Evolutionary conservation across 2,329 filamentous ascomycete genomes (phyloP).

Genomic region (Aureobasidium sp.): DNA sequence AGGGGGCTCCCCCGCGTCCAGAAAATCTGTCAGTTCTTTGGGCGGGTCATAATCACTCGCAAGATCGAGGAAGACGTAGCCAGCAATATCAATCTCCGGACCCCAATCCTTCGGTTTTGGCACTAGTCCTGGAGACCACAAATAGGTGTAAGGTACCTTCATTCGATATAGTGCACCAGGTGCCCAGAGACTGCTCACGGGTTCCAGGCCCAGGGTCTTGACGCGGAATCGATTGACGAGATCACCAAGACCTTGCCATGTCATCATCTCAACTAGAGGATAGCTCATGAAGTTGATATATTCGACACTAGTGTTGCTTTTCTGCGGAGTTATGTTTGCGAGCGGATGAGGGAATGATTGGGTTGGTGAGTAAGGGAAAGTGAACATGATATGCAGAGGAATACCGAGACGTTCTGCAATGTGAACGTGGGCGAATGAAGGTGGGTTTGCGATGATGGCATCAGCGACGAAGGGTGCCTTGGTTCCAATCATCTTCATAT

Average conservation of each 20-base stretch:
- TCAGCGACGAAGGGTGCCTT: conserved; percentile 59
- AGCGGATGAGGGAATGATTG: conserved; percentile 68
- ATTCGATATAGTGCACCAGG: conserved; percentile 63
- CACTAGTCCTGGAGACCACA: conserved; percentile 35
- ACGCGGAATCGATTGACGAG: conserved; percentile 66
- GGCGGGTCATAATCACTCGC: conserved; percentile 25
- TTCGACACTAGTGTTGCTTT: conserved; percentile 50
- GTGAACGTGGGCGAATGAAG: conserved; percentile 68
- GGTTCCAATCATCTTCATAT: conserved; percentile 54
- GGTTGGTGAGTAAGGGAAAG: conserved; percentile 68
- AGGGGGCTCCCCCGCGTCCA: conserved; percentile 49
- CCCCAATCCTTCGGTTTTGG: conserved; percentile 39
- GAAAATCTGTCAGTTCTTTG: conserved; percentile 36
- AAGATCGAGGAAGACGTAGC: conserved; percentile 28
- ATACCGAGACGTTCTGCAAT: conserved; percentile 71
- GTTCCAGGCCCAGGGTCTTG: conserved; percentile 60
- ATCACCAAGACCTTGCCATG: conserved; percentile 57
- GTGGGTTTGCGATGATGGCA: conserved; percentile 79
- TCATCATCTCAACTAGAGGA: conserved; percentile 71
- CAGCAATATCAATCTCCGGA: conserved; percentile 26
- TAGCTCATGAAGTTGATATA: conserved; percentile 78
- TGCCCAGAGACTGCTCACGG: conserved; percentile 68
- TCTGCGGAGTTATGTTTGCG: conserved; percentile 56
- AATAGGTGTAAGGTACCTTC: conserved; percentile 67
- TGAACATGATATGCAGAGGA: conserved; percentile 51